These are phyloP conservation scores for Paecilomyces sp. DNA, from an alignment of 2,329 filamentous ascomycete genomes.

Conservation along the genomic window DNA sequence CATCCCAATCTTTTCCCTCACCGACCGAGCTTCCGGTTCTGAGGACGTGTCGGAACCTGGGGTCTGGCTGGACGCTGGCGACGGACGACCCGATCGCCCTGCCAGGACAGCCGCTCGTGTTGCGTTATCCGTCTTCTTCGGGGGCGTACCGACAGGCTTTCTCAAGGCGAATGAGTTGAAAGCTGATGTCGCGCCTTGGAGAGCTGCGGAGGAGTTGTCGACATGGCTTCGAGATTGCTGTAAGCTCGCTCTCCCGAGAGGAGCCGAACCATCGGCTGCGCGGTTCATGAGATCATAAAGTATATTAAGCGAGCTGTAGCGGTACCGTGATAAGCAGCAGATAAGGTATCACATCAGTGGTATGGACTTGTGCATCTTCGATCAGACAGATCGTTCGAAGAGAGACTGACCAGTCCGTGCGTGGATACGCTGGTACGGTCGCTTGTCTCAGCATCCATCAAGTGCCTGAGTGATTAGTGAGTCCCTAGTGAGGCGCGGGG, in stretches of 20 bases:
- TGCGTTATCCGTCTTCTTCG: conserved; percentile 11
- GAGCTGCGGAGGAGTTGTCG: conserved; percentile 14
- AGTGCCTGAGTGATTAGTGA: background rate
- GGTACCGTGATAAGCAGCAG: background rate
- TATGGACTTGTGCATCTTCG: background rate
- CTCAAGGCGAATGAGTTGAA: conserved; percentile 21
- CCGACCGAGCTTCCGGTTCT: conserved; percentile 25
- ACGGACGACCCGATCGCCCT: conserved; percentile 12
- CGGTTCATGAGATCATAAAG: conserved; percentile 22
- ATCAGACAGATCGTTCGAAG: background rate
- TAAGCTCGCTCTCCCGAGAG: conserved; percentile 20
- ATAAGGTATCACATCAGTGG: background rate
- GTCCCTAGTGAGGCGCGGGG: background rate
- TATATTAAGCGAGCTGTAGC: background rate
- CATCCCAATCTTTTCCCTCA: conserved; percentile 31
- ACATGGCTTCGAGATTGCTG: conserved; percentile 14
- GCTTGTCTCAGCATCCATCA: background rate
- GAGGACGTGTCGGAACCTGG: conserved; percentile 14
- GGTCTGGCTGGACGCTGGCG: conserved; percentile 4
- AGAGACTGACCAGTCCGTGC: background rate
- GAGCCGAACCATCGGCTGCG: conserved; percentile 14
- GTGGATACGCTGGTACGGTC: background rate
- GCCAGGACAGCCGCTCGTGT: conserved; percentile 12
- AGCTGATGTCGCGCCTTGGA: conserved; percentile 30
- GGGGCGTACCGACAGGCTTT: conserved; percentile 7